A percentile compares a stretch with the other conserved stretches of the same genome.
phyloP scores from a whole-genome alignment of 805 yeast genomes.

The Starmerella powellii region DNA sequence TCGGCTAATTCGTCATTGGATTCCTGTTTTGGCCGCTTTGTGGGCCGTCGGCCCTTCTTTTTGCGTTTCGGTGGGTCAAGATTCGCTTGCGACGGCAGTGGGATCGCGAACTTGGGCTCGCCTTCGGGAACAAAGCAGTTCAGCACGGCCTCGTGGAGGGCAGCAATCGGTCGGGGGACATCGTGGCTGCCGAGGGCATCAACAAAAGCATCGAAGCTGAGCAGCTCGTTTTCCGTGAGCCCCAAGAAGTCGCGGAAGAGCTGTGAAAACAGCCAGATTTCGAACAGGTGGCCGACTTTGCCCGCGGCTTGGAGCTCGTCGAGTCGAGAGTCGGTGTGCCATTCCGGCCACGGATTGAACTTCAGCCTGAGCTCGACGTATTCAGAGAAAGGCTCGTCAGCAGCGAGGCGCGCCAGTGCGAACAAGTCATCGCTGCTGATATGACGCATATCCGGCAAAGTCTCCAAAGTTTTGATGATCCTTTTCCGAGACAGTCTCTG shows the following conservation, averaged over 20 bases:
- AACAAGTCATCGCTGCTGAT: slow-evolving; percentile 14
- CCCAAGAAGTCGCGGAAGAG: slow-evolving; percentile 51
- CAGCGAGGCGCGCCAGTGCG: slow-evolving; percentile 12
- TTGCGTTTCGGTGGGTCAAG: slow-evolving; percentile 20
- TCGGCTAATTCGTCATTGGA: slow-evolving; percentile 11
- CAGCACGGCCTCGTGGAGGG: slow-evolving; percentile 55
- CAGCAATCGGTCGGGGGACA: slow-evolving; percentile 37
- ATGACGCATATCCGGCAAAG: not conserved
- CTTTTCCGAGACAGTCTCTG: slow-evolving; percentile 1
- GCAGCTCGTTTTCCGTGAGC: slow-evolving; percentile 40
- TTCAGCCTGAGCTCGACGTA: slow-evolving; percentile 3
- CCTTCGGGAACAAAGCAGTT: slow-evolving; percentile 41
- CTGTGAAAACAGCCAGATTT: slow-evolving; percentile 65
- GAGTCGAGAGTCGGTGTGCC: slow-evolving; percentile 17
- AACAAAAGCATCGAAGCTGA: slow-evolving; percentile 68
- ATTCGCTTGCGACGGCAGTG: slow-evolving; percentile 28
- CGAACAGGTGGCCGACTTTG: slow-evolving; percentile 33
- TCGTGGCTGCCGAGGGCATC: slow-evolving; percentile 37
- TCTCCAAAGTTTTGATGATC: not conserved
- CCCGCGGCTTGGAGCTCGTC: slow-evolving; percentile 7
- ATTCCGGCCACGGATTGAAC: slow-evolving; percentile 18
- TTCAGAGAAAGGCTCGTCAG: slow-evolving; percentile 5
- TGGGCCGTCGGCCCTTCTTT: not conserved
- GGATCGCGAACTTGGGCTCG: slow-evolving; percentile 30
- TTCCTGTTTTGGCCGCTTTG: slow-evolving; percentile 19